phyloP scores from a whole-genome alignment of 768 basidiomycete genomes.

The Suillus weaverae region DNA sequence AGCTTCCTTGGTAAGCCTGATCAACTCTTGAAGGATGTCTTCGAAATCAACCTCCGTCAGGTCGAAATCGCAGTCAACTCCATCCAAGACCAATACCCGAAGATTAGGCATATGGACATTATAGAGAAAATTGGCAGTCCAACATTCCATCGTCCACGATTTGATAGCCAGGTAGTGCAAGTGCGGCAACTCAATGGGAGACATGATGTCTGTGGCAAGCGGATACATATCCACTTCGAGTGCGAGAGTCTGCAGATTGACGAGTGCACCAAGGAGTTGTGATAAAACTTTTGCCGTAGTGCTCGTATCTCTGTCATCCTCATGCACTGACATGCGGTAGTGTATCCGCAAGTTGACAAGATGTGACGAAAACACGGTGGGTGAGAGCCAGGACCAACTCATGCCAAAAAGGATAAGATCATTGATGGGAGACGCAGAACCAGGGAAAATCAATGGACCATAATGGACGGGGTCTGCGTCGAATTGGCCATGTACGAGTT shows the following conservation, averaged over 20 bases:
- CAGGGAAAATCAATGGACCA: background rate
- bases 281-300: background rate
- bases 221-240: background rate
- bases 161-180: background rate
- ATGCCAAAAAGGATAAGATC: background rate
- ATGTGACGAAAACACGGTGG: slow-evolving; percentile 7
- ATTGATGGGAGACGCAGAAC: background rate
- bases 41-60: background rate
- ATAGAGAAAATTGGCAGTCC: background rate
- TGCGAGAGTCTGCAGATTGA: background rate
- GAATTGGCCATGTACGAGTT: background rate
- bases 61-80: background rate
- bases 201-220: background rate
- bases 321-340: slow-evolving; percentile 7
- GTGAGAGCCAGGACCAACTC: background rate
- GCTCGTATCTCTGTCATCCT: background rate
- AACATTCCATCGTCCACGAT: background rate
- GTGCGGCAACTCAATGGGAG: background rate
- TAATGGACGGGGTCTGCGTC: background rate
- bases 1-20: background rate
- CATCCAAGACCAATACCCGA: background rate
- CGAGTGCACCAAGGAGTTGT: background rate
- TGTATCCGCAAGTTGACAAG: slow-evolving; percentile 18
- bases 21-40: background rate
- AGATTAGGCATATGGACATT: background rate